Base-by-base conservation (phyloP, 371 early-diverging fungal species). In the Coemansia sp. region DNA sequence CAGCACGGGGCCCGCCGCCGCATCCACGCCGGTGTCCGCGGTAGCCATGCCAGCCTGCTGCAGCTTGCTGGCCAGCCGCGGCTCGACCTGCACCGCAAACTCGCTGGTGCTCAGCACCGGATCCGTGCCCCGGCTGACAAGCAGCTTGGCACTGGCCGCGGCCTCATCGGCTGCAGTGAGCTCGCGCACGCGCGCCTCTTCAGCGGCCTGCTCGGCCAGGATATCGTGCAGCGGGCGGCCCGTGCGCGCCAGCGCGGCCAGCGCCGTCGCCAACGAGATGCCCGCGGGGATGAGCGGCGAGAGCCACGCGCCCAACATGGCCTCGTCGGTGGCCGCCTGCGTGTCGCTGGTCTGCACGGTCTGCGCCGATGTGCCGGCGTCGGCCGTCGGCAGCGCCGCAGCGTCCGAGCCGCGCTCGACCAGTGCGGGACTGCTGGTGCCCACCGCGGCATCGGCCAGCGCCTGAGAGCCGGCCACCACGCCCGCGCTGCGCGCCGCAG, bases 151-250 rank as follows among this genome's bases (percentile, higher is more conserved):
- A 20, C 39, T 63, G 8, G 59, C 63, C 1, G 72, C 69, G 3
- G 72, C 72, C 11, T 66, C 67, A 16, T 32, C 52, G 6, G 32
- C 52, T 6, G 52, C 57, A 26, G 41, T 1, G 26, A 26, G 26
- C 26, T 26, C 26, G 26, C 26, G 26, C 26, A 26, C 26, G 54
- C 62, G 1, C 38, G 54, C 8, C 11, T 32, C 50, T 31, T 69
- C 73, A 0, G 69, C 73, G 0, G 62, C 70, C 39, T 54, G 38
- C 4, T 51, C 70, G 0, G 65, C 64, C 35, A 63, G 53, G 11
- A 65, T 59, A 56, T 74, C 70, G 42, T 70, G 62, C 4, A 74
- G 57, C 5, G 75, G 66, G 43, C 65, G 70, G 35, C 75, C 70
- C 41, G 48, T 43, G 14, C 75, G 58, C 31, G 50, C 52, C 2